These are phyloP conservation scores for Calocybe gambosa DNA, from an alignment of 1,284 basidiomycete species.

Conservation along the genomic window DNA sequence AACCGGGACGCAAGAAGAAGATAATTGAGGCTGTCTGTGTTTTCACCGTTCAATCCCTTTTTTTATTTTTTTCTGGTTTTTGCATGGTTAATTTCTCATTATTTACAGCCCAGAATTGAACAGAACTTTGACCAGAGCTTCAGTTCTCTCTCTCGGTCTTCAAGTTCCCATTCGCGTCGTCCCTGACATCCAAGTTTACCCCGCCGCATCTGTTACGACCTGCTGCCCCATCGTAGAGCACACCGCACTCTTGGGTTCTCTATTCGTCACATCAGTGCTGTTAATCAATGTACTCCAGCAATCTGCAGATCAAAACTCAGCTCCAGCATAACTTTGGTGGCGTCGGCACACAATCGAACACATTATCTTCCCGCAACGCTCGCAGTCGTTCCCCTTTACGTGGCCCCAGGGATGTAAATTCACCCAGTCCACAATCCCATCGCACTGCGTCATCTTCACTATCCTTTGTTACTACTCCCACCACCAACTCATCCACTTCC, in stretches of 20 bases:
- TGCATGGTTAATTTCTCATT: too few relatives aligned
- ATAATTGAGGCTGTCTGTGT: neutral
- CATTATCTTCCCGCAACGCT: constrained; percentile 18
- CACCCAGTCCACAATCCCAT: constrained; percentile 25
- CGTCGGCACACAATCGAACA: constrained; percentile 29
- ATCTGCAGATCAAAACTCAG: constrained; percentile 43
- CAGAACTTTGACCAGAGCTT: neutral
- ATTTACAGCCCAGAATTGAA: neutral
- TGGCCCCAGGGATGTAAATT: constrained; percentile 20
- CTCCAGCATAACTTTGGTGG: constrained; percentile 25
- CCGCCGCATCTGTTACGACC: constrained; percentile 12
- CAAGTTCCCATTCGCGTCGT: neutral
- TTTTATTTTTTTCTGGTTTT: neutral
- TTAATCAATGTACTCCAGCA: constrained; percentile 30
- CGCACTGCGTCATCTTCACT: constrained; percentile 53
- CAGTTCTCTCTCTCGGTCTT: neutral
- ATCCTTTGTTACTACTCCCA: constrained; percentile 45
- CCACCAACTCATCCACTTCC: constrained; percentile 44
- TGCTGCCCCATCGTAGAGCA: neutral
- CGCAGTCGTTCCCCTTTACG: constrained; percentile 25
- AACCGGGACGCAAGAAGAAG: neutral
- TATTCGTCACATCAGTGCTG: constrained; percentile 10
- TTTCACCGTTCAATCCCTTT: neutral
- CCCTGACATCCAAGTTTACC: neutral
- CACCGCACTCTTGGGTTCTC: constrained; percentile 1